Evolutionary conservation across 164 flowering plant genomes (phyloP), one percentile per base, ranked within the genome.

Genomic region (Liquidambar formosana): DNA sequence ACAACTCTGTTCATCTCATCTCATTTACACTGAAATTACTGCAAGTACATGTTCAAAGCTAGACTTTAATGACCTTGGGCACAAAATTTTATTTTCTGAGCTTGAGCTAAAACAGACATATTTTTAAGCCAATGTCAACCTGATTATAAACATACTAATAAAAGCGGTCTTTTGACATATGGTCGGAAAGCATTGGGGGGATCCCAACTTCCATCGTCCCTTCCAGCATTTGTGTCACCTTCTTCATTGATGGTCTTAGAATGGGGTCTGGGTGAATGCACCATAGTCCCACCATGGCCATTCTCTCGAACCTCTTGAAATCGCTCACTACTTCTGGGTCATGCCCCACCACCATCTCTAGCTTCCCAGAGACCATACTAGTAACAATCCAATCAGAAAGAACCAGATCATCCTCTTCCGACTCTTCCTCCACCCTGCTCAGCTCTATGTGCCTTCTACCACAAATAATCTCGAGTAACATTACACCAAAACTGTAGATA

Each of bases 401-500:
- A 13, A 72, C 45, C 9, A 59, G 53, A 45, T 72, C 70, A 49
- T 26, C 70, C 1, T 51, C 70, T 60, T 60, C 75, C 4, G 66
- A 49, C 44, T 73, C 76, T 63, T 73, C 76, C 48, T 67, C 76
- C 25, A 68, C 63, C 22, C 71, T 48, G 66, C 47, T 57, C 38
- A 59, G 28, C 10, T 61, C 67, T 53, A 73, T 63, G 53, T 73
- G 76, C 63, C 71, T 67, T 63, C 76, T 67, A 23, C 67, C 26
- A 63, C 76, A 73, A 47, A 70, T 46, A 57, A 71, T 65, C 63
- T 71, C 74, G 11, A 71, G 74, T 14, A 71, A 25, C 69, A 63
- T 67, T 4, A 73, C 76, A n/a, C 76, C 71, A 21, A 62, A 73
- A 19, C 76, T 73, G 58, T 41, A 73, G 16, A 73, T 54, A 63